Conservation (phyloP, 2,329 filamentous ascomycete genomes). For the Cercospora brassicicola region DNA sequence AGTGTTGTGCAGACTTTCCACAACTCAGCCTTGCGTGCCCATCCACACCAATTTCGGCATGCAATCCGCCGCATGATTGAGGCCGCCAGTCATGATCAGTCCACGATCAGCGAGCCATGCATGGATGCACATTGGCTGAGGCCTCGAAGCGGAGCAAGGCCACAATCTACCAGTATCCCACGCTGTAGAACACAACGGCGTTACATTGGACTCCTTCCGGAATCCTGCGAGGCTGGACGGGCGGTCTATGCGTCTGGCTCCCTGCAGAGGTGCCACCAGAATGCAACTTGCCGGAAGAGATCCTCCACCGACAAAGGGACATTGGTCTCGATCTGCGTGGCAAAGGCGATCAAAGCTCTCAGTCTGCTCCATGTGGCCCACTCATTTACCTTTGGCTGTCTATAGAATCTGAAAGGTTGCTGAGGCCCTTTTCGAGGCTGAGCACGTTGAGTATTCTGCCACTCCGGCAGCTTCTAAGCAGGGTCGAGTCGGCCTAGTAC, state of each 20-base stretch:
- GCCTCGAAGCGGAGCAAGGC: background rate
- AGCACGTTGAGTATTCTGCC: background rate
- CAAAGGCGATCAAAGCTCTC: too few relatives aligned
- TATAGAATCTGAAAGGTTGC: background rate
- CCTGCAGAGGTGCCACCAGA: too few relatives aligned
- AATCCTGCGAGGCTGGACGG: background rate
- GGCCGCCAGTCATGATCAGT: background rate
- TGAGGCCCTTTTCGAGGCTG: background rate
- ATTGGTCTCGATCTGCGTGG: too few relatives aligned
- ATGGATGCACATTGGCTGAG: background rate
- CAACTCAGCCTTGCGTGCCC: background rate
- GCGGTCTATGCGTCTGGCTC: background rate
- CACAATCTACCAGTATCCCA: background rate
- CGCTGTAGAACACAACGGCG: background rate
- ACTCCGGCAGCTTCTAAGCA: background rate
- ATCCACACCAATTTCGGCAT: background rate
- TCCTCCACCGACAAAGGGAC: too few relatives aligned
- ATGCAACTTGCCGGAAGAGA: too few relatives aligned
- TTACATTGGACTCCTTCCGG: background rate
- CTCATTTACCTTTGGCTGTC: background rate
- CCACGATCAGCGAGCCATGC: background rate
- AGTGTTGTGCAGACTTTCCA: background rate
- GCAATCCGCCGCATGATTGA: background rate
- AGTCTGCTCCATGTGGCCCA: background rate
- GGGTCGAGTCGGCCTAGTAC: background rate